Conservation (phyloP, 2,329 filamentous ascomycete species). For the Scedosporium dehoogii region DNA sequence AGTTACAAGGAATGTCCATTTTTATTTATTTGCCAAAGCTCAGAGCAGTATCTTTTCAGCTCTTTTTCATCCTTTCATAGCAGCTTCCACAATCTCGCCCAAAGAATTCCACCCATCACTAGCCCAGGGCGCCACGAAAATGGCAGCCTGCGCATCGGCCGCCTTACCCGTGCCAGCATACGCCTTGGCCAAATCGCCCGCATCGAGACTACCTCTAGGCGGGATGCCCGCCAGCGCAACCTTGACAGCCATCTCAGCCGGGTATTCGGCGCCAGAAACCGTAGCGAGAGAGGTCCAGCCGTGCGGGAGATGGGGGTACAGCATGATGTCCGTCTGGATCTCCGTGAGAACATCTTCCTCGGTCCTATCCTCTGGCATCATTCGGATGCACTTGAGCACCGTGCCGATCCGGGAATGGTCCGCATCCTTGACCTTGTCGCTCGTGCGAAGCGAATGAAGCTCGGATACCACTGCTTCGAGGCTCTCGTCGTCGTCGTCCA, state of each 20-base stretch:
- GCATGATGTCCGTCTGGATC: constrained; percentile 67
- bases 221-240: constrained; percentile 69
- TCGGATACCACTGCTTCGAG: constrained; percentile 73
- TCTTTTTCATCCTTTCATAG: background rate
- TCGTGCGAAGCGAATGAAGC: constrained; percentile 61
- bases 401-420: constrained; percentile 64
- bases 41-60: background rate
- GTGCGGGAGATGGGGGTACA: constrained; percentile 67
- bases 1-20: no score
- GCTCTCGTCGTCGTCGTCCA: constrained; percentile 71
- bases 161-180: constrained; percentile 64
- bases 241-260: constrained; percentile 58
- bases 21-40: no score
- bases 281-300: constrained; percentile 72
- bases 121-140: constrained; percentile 76
- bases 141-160: constrained; percentile 65
- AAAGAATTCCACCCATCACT: constrained; percentile 54
- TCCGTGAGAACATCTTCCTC: constrained; percentile 49
- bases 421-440: constrained; percentile 47
- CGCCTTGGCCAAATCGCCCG: constrained; percentile 60
- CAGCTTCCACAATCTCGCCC: constrained; percentile 21
- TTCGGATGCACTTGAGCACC: constrained; percentile 65
- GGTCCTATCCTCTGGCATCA: constrained; percentile 37
- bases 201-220: constrained; percentile 57
- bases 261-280: constrained; percentile 39